These are phyloP conservation scores for Fragaria ananassa DNA, from an alignment of 306 rosid species.

Conservation along the genomic window DNA sequence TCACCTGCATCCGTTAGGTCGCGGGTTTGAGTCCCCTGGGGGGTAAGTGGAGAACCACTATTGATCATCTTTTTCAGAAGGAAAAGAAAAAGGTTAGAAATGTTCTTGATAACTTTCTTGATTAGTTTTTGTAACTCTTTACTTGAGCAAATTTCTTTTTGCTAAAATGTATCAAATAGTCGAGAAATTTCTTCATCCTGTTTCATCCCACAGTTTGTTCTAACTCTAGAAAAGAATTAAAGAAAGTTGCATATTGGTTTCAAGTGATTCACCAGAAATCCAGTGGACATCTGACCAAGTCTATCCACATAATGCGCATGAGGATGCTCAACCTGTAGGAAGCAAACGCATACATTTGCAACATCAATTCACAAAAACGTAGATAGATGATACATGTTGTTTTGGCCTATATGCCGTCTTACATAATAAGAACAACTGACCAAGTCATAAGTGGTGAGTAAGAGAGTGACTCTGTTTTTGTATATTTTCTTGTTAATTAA, in stretches of 20 bases:
- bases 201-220: too few relatives aligned
- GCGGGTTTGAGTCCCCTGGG: too few relatives aligned
- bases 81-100: too few relatives aligned
- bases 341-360: background rate
- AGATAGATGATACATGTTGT: background rate
- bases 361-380: background rate
- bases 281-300: background rate
- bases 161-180: too few relatives aligned
- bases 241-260: background rate
- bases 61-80: too few relatives aligned
- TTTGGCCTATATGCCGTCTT: slow-evolving; percentile 33
- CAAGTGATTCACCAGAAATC: background rate
- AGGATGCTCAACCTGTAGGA: background rate
- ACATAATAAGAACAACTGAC: slow-evolving; percentile 1
- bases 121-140: too few relatives aligned
- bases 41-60: too few relatives aligned
- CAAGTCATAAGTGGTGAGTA: slow-evolving; percentile 8
- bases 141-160: too few relatives aligned
- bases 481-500: background rate
- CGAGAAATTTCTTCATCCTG: too few relatives aligned
- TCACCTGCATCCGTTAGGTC: too few relatives aligned
- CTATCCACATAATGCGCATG: background rate
- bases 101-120: too few relatives aligned
- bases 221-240: too few relatives aligned
- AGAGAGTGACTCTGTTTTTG: background rate